phyloP scores from a whole-genome alignment of 805 yeast genomes.

The Wickerhamiella spandovensis region DNA sequence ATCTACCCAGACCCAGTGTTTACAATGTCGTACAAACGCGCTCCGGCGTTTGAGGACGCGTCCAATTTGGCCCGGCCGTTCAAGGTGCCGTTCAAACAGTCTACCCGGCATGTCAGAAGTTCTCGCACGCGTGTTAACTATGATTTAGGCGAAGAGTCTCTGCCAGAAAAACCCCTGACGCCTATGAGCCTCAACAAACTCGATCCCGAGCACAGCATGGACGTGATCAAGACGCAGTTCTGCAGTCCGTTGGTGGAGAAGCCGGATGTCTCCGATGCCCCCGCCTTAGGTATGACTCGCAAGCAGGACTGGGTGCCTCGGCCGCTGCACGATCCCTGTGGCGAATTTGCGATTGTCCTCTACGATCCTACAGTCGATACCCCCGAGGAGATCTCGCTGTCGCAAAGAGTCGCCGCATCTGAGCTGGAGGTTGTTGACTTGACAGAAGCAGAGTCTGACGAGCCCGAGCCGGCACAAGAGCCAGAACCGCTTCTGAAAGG shows the following conservation, averaged over 20 bases:
- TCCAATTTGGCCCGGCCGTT: constrained; percentile 4
- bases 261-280: constrained; percentile 31
- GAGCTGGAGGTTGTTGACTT: neutral
- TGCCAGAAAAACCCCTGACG: constrained; percentile 1
- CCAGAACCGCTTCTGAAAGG: constrained; percentile 6
- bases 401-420: neutral
- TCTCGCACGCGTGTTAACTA: constrained; percentile 5
- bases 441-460: neutral
- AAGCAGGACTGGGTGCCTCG: constrained; percentile 60
- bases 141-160: constrained; percentile 1
- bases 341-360: constrained; percentile 84
- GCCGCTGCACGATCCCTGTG: constrained; percentile 89
- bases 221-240: constrained; percentile 9
- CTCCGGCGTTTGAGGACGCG: constrained; percentile 2
- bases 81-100: constrained; percentile 2
- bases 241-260: constrained; percentile 8
- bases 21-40: constrained; percentile 7
- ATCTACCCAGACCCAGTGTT: no score
- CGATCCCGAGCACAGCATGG: neutral
- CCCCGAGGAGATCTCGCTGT: constrained; percentile 6
- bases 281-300: constrained; percentile 73
- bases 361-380: constrained; percentile 87
- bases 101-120: constrained; percentile 2
- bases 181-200: neutral
- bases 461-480: neutral